These are phyloP conservation scores for Backusella tarrabulga DNA, from an alignment of 192 early-diverging fungal genomes.

Conservation along the genomic window DNA sequence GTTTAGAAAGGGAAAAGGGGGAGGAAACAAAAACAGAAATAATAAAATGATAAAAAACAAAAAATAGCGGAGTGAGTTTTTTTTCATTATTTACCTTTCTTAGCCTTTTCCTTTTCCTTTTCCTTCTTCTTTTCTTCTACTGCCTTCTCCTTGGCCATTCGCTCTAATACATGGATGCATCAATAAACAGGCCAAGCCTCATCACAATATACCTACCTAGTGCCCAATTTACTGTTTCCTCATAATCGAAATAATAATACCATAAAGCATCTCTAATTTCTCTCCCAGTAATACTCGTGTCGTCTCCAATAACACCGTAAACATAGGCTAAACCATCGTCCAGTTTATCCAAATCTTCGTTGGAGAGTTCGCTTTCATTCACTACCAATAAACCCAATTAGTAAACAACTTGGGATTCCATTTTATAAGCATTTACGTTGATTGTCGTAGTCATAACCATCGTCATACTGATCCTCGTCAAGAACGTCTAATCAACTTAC, in stretches of 20 bases:
- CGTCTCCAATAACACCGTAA: slow-evolving; percentile 55
- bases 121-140: slow-evolving; percentile 20
- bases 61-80: not conserved
- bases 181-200: not conserved
- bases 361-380: slow-evolving; percentile 23
- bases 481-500: slow-evolving; percentile 36
- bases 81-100: slow-evolving; percentile 5
- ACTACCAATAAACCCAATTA: not conserved
- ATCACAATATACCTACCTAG: slow-evolving; percentile 52
- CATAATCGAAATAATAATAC: slow-evolving; percentile 72
- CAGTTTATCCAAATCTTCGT: slow-evolving; percentile 43
- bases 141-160: slow-evolving; percentile 9
- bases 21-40: not conserved
- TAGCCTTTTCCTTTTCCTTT: not conserved
- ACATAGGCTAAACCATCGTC: slow-evolving; percentile 58
- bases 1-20: not conserved
- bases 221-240: slow-evolving; percentile 63
- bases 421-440: slow-evolving; percentile 19
- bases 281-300: slow-evolving; percentile 50
- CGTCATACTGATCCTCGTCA: slow-evolving; percentile 52
- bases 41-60: not conserved
- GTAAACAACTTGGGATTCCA: not conserved
- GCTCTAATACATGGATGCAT: not conserved
- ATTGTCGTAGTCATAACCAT: slow-evolving; percentile 32
- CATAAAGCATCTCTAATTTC: slow-evolving; percentile 73